phyloP scores from a whole-genome alignment of 371 early-diverging fungal genomes.

The Circinella umbellata region DNA sequence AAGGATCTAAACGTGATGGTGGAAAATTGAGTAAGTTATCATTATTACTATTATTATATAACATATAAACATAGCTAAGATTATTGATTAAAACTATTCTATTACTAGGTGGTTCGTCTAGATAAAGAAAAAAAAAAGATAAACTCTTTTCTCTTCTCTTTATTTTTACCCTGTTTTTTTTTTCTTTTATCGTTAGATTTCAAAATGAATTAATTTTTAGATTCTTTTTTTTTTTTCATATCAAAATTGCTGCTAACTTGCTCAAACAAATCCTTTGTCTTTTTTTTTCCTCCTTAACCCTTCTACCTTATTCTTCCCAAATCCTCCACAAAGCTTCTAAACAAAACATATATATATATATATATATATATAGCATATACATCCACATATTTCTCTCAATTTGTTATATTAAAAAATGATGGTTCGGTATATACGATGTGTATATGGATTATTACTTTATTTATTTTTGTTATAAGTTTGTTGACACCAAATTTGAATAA shows the following conservation, averaged over 20 bases:
- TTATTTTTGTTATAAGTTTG: conserved; percentile 24
- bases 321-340: too few relatives aligned
- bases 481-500: conserved; percentile 45
- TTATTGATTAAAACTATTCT: neutral
- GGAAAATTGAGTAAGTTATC: neutral
- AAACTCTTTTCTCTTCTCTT: neutral
- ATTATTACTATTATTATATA: too few relatives aligned
- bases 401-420: neutral
- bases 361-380: too few relatives aligned
- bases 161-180: neutral
- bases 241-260: too few relatives aligned
- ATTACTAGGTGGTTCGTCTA: conserved; percentile 12
- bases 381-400: too few relatives aligned
- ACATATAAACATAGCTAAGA: too few relatives aligned
- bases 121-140: conserved; percentile 5
- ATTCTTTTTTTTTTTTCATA: neutral
- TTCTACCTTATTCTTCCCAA: too few relatives aligned
- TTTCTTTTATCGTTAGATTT: neutral
- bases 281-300: too few relatives aligned
- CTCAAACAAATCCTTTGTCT: too few relatives aligned
- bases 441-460: neutral
- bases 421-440: neutral
- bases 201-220: neutral
- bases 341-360: too few relatives aligned
- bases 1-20: conserved; percentile 19